These are phyloP conservation scores for Tetraselmis chui DNA, from an alignment of 139 green algal genomes.

Conservation along the genomic window DNA sequence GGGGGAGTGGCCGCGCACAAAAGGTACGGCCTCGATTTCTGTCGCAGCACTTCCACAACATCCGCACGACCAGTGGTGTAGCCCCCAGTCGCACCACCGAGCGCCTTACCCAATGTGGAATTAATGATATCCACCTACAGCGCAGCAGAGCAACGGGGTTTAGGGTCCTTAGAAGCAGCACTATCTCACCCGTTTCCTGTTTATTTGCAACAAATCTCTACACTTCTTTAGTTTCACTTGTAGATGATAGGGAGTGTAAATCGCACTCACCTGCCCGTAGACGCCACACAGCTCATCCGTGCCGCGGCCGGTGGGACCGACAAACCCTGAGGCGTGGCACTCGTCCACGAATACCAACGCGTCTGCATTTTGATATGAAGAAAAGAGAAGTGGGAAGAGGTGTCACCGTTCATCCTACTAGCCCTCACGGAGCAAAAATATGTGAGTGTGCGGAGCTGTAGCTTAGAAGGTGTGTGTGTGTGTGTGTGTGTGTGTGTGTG, in stretches of 20 bases:
- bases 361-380: no score
- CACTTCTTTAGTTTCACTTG: background rate
- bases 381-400: no score
- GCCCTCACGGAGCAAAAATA: no score
- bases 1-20: slow-evolving; percentile 27
- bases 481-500: no score
- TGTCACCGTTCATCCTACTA: no score
- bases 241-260: background rate
- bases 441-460: no score
- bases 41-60: slow-evolving; percentile 48
- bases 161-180: no score
- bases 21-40: slow-evolving; percentile 56
- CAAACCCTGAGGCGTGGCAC: slow-evolving; percentile 58
- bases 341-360: slow-evolving; percentile 49
- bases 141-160: no score
- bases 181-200: no score
- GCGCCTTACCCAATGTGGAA: slow-evolving; percentile 62
- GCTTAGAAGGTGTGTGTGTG: no score
- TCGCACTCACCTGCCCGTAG: slow-evolving; percentile 9
- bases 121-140: slow-evolving; percentile 66
- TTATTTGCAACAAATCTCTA: no score
- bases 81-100: slow-evolving; percentile 56
- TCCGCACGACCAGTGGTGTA: slow-evolving; percentile 48
- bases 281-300: slow-evolving; percentile 52
- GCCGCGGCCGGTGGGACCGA: slow-evolving; percentile 48